Evolutionary conservation across 192 early-diverging fungal species (phyloP), one percentile per base, ranked within the genome.

Genomic region (Coemansia sp.): DNA sequence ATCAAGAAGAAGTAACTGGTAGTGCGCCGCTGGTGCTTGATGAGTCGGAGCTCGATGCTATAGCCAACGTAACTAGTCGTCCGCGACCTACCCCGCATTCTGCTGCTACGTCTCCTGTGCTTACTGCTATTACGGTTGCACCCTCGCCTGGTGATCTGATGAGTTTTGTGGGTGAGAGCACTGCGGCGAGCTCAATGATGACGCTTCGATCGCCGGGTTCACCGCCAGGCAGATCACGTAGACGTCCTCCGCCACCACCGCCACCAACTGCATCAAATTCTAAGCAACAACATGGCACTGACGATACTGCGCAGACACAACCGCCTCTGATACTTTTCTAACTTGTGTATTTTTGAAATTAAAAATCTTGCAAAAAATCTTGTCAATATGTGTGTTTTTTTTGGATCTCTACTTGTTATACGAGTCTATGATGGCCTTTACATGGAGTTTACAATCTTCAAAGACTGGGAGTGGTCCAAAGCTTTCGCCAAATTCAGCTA

Each of bases 221-320:
- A 15, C 36, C 65, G 41, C 57, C 63, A 24, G 57, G 9, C 64
- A 66, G 71, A 41, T 7, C 71, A 8, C 70, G 74, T 12, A 71
- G 78, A 46, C 68, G 78, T 15, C 73, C 66, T 20, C 78, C 74
- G n/a, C 73, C 70, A 5, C 78, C 78, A 11, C 78, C 78, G 20
- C 78, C 78, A 22, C 73, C 22, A 64, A 10, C 54, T 36, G 34
- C 34, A 36, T 36, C 34, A 7, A 15, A 31, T 36, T 20, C 41
- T 29, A 51, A 33, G 20, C 54, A 44, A n/a, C 64, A 41, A 27
- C 67, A 61, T 38, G 49, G 57, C 67, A 41, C 44, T 38, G 66
- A 41, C 3, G 43, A 43, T 7, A 5, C 43, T 13, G 18, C 66
- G 13, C 44, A 40, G 34, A 36, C 70, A 20, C 62, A 63, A 36